Percentiles rank a stretch among this genome's conserved stretches.
Conservation (phyloP, 345 rosid species). For the Pseudoturritis turrita region DNA sequence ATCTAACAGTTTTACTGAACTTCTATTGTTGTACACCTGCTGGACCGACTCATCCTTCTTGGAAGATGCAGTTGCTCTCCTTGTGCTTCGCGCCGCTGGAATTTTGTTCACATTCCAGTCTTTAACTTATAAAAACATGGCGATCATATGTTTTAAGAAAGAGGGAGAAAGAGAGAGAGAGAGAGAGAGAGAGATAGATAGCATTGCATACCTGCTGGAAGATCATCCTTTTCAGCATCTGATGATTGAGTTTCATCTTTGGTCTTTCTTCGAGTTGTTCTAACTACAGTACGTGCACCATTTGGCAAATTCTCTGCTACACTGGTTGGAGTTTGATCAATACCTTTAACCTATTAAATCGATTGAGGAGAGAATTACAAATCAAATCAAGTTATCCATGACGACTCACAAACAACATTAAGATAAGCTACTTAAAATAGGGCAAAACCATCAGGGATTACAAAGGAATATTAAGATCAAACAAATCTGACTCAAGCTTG, state of each 20-base stretch:
- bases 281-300: slow-evolving; percentile 35
- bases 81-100: slow-evolving; percentile 29
- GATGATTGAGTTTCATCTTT: slow-evolving; percentile 41
- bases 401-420: too few relatives aligned
- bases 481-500: neutral
- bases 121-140: slow-evolving; percentile 48
- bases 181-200: too few relatives aligned
- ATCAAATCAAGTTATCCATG: too few relatives aligned
- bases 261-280: slow-evolving; percentile 46
- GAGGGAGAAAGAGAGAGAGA: too few relatives aligned
- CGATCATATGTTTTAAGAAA: too few relatives aligned
- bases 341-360: slow-evolving; percentile 68
- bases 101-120: slow-evolving; percentile 35
- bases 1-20: slow-evolving; percentile 61
- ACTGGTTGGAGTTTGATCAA: slow-evolving; percentile 52
- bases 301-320: slow-evolving; percentile 22
- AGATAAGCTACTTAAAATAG: too few relatives aligned
- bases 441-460: neutral
- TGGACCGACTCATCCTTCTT: slow-evolving; percentile 34
- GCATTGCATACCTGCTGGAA: too few relatives aligned
- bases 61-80: slow-evolving; percentile 22
- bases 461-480: neutral
- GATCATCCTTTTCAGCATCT: too few relatives aligned
- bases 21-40: slow-evolving; percentile 55
- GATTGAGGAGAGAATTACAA: too few relatives aligned